Evolutionary conservation across 2,329 filamentous ascomycete species (phyloP), one percentile per base, ranked within the genome.

Genomic region (Clonostachys rosea): DNA sequence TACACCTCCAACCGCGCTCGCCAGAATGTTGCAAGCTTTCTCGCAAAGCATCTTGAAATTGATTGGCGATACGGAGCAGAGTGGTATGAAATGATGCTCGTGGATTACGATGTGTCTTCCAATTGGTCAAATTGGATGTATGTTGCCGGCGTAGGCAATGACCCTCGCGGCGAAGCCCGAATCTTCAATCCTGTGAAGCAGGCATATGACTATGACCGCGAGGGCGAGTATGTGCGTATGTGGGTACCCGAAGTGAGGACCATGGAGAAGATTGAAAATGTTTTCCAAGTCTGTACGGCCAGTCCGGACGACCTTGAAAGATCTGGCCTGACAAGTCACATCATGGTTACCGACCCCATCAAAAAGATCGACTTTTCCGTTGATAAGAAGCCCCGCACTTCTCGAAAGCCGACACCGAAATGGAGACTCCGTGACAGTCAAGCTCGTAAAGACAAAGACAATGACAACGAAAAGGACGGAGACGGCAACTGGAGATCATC

Each of bases 111-210:
- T 54, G 76, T 87, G 0, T 81, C 78, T 13, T 86, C 77, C 49
- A 91, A 91, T 54, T 92, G 87, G 87, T 83, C 83, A 10, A 91
- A 90, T 56, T 91, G 87, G 88, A 87, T 91, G 62, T 92, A 92
- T 51, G 80, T 89, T 1, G 78, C 87, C 0, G 88, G 88, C 0
- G 86, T 92, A 0, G 88, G 89, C 8, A 91, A 91, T 53, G 87
- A 92, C 54, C 88, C 87, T 0, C 71, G 87, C 18, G 82, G 83
- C 7, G 79, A 86, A 6, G 79, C 79, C 0, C 73, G 88, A n/a
- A 79, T 87, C 13, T 91, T 91, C 72, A 92, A 92, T 57, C 87
- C 87, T 0, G 81, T 92, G 43, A 91, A 91, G 62, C 88, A 92
- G 61, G 85, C 83, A 0, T 79, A 87, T 40, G 86, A 91, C 52